Percentiles rank a stretch among this genome's conserved stretches.
Conservation (phyloP, 257 asterid genomes). For the Lithospermum erythrorhizon region DNA sequence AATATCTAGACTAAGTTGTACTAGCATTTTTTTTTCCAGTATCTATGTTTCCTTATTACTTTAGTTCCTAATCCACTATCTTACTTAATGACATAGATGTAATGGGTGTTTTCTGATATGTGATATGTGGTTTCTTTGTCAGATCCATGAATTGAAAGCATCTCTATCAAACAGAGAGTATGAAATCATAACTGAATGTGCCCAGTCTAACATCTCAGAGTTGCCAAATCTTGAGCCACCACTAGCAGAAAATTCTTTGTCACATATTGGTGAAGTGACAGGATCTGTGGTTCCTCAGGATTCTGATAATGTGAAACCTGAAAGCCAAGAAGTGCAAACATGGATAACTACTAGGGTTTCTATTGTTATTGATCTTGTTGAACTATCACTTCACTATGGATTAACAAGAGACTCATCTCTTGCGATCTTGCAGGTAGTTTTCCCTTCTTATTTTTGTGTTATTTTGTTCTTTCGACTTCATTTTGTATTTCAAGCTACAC, state of each 20-base stretch:
- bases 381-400: slow-evolving; percentile 83
- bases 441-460: slow-evolving; percentile 6
- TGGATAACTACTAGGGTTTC: slow-evolving; percentile 63
- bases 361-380: slow-evolving; percentile 59
- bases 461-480: slow-evolving; percentile 4
- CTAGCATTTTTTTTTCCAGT: background rate
- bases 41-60: background rate
- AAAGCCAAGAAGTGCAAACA: slow-evolving; percentile 27
- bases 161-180: slow-evolving; percentile 90
- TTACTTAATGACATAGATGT: background rate
- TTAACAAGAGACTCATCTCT: slow-evolving; percentile 74
- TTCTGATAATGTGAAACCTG: slow-evolving; percentile 37
- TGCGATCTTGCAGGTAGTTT: slow-evolving; percentile 77
- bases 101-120: background rate
- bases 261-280: slow-evolving; percentile 34
- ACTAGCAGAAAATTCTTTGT: slow-evolving; percentile 31
- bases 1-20: background rate
- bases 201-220: slow-evolving; percentile 78
- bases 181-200: slow-evolving; percentile 77
- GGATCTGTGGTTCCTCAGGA: slow-evolving; percentile 29
- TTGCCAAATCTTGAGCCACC: slow-evolving; percentile 65
- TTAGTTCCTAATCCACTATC: background rate
- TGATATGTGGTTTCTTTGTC: slow-evolving; percentile 20
- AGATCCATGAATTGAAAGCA: slow-evolving; percentile 89
- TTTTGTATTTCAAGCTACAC: background rate